Percentiles rank a stretch among this genome's conserved stretches.
phyloP scores from a whole-genome alignment of 2,329 filamentous ascomycete species.

The Macrophomina pseudophaseolina region DNA sequence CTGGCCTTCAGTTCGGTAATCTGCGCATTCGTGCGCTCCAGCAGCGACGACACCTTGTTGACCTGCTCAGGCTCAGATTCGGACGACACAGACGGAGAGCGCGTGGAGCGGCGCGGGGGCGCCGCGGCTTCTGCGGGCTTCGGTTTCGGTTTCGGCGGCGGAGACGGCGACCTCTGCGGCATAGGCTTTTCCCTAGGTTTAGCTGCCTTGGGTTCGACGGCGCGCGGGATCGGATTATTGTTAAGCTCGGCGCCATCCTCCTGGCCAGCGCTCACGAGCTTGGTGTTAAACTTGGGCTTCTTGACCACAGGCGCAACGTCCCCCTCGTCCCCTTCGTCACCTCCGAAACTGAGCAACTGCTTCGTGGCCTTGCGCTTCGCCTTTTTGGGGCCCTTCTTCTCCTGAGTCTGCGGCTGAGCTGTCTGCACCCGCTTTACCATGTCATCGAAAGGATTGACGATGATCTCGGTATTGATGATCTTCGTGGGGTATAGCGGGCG shows the following conservation, averaged over 20 bases:
- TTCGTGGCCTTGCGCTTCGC: conserved; percentile 75
- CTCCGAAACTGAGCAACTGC: conserved; percentile 75
- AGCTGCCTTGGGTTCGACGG: conserved; percentile 1
- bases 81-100: conserved; percentile 25
- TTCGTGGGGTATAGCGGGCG: conserved; percentile 84
- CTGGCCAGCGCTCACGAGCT: conserved; percentile 63
- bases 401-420: conserved; percentile 56
- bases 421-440: conserved; percentile 73
- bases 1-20: conserved; percentile 81
- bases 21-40: conserved; percentile 78
- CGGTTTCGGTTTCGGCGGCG: conserved; percentile 9
- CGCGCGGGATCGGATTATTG: conserved; percentile 2
- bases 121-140: neutral
- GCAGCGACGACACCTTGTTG: conserved; percentile 45
- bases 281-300: conserved; percentile 79
- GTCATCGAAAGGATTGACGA: conserved; percentile 82
- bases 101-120: conserved; percentile 11
- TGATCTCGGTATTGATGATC: conserved; percentile 73
- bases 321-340: conserved; percentile 64
- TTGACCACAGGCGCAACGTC: conserved; percentile 67
- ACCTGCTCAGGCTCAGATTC: conserved; percentile 40
- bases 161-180: neutral
- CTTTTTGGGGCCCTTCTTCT: conserved; percentile 54
- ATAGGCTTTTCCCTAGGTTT: neutral
- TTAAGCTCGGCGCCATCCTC: conserved; percentile 42